These are phyloP conservation scores for Gymnopilus dilepis DNA, from an alignment of 768 basidiomycete genomes.

Conservation along the genomic window DNA sequence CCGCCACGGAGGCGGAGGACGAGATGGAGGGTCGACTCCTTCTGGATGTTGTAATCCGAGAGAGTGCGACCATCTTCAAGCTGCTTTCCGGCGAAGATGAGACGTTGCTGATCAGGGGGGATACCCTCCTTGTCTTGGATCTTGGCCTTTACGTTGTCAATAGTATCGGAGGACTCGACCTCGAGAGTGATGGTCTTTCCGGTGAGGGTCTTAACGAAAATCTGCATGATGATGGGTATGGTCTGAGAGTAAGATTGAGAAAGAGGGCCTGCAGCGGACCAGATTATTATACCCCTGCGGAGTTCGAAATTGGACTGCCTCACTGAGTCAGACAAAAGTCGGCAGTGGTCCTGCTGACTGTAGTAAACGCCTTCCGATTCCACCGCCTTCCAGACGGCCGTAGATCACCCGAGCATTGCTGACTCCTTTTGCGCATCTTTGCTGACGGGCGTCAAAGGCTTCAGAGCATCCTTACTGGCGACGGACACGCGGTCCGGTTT, in stretches of 20 bases:
- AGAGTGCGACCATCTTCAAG: neutral
- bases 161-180: conserved; percentile 73
- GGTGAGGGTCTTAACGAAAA: conserved; percentile 84
- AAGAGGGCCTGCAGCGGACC: conserved; percentile 13
- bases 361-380: neutral
- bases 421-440: neutral
- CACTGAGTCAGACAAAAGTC: conserved; percentile 26
- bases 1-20: neutral
- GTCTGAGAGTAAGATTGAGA: conserved; percentile 16
- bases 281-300: conserved; percentile 40
- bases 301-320: conserved; percentile 44
- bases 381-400: conserved; percentile 4
- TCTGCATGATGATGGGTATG: conserved; percentile 63
- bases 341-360: conserved; percentile 17
- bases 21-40: conserved; percentile 1
- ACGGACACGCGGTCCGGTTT: neutral
- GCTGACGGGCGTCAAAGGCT: neutral
- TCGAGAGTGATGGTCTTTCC: conserved; percentile 82
- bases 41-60: conserved; percentile 1
- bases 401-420: neutral
- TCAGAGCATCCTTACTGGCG: neutral
- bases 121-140: conserved; percentile 86
- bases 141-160: conserved; percentile 78
- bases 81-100: neutral
- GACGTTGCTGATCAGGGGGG: neutral